Evolutionary conservation across 805 yeast genomes (phyloP), one percentile per base, ranked within the genome.

Genomic region (Zygoascus bituminiphila): DNA sequence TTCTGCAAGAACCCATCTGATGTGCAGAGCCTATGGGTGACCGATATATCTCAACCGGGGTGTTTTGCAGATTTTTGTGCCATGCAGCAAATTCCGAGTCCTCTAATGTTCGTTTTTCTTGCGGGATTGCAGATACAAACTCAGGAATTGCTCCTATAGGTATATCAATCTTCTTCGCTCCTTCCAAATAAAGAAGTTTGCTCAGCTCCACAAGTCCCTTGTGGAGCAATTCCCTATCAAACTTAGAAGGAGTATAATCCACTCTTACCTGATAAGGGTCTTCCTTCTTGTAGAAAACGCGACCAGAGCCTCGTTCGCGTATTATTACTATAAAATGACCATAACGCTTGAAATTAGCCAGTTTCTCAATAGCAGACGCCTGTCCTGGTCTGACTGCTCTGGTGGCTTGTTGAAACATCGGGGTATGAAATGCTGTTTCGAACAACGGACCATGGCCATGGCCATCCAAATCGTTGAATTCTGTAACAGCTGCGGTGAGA

Each of bases 1-100:
- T 74, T 44, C 79, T 66, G 59, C 79, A 74, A 8, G 73, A 56
- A 40, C 73, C 66, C 79, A 76, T 75, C 58, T 76, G 81, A 59
- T 76, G 80, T 14, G 81, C 81, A 1, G 72, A 63, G 12, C 79
- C 80, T 44, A 69, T 54, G 5, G 64, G 63, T 15, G 57, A 56
- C n/a, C 58, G 58, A 19, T 29, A 21, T 14, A 39, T 20, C 9
- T 24, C 15, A 14, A 44, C 19, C 2, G 48, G 49, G 14, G 37
- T 35, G 2, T 29, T 42, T 9, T 59, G 62, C 8, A 63, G 64
- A 19, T 50, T 47, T 14, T 38, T 38, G 25, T 45, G 35, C 70
- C 70, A 66, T 10, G 44, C 48, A 38, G 54, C 59, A 51, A 66
- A 77, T 49, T 75, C 79, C 4, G 53, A 38, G 54, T 77, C 81